Evolutionary conservation across 2,329 filamentous ascomycete genomes (phyloP), one percentile per base, ranked within the genome.

Genomic region (Colletotrichum cordylinicola): DNA sequence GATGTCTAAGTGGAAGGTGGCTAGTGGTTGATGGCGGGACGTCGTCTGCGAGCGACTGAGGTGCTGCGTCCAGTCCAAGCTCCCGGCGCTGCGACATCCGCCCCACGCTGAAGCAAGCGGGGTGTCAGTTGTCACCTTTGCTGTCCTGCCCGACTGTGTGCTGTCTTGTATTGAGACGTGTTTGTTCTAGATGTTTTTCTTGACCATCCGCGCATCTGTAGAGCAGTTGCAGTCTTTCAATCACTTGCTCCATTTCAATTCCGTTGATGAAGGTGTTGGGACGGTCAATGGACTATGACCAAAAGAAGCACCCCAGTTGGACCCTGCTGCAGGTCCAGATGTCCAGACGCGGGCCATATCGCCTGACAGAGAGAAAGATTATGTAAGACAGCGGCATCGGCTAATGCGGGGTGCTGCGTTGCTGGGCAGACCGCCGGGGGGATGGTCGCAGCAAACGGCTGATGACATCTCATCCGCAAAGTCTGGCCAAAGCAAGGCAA

Each of bases 61-160:
- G 43, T 48, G 43, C 43, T 52, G 43, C 43, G 43, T 52, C 43
- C 43, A 29, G 52, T 33, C 48, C 27, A 39, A 75, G 73, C 73
- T 73, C 58, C 72, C 70, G 70, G 43, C 35, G 70, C 70, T 69
- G 65, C 58, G 35, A 60, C 74, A 39, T 43, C 64, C 73, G 64
- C 70, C 58, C 69, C 70, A 65, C 64, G 35, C 43, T 68, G 70
- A 52, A 39, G 58, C 70, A 65, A 18, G 64, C 70, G 65, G 56
- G 65, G 74, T 65, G 16, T 72, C 69, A 43, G 8, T 58, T 27
- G 27, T 27, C 31, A 8, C 43, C n/a, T 67, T 33, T 10, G 55
- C 55, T 62, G 43, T 52, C 43, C 43, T 52, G 2, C 43, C 43
- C 10, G 43, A 52, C 43, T 52, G 0, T 21, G 43, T 52, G 43